phyloP scores from a whole-genome alignment of 1,284 basidiomycete species.

The Cryptococcus sp. region DNA sequence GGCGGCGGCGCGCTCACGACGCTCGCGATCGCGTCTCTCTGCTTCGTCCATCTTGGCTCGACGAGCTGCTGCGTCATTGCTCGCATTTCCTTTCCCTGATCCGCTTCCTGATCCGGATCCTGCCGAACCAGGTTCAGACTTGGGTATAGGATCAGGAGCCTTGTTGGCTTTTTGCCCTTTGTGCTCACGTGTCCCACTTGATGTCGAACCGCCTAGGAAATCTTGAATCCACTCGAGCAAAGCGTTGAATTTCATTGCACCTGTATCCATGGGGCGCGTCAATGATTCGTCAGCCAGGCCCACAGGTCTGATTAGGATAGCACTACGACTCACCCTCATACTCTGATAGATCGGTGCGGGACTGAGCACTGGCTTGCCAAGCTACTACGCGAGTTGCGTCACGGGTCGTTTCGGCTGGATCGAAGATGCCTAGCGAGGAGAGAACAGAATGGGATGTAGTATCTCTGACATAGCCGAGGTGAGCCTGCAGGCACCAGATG shows the following conservation, averaged over 20 bases:
- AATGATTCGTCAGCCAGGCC: neutral
- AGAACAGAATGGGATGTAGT: conserved; percentile 57
- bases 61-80: conserved; percentile 11
- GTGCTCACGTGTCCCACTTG: neutral
- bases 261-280: conserved; percentile 19
- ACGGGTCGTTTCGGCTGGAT: conserved; percentile 27
- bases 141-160: neutral
- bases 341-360: conserved; percentile 23
- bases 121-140: conserved; percentile 7
- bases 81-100: conserved; percentile 26
- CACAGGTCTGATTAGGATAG: neutral
- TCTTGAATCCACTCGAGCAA: conserved; percentile 46
- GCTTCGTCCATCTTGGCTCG: conserved; percentile 45
- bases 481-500: conserved; percentile 50
- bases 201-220: conserved; percentile 21
- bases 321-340: conserved; percentile 40
- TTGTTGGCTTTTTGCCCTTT: conserved; percentile 12
- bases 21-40: conserved; percentile 39
- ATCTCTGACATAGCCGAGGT: conserved; percentile 69
- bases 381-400: conserved; percentile 43
- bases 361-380: conserved; percentile 31
- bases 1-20: conserved; percentile 36
- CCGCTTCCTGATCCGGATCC: conserved; percentile 12
- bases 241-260: conserved; percentile 51
- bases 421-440: conserved; percentile 28